A percentile compares a stretch with the other conserved stretches of the same genome.
phyloP scores from a whole-genome alignment of 1,139 yeast species.

The Suhomyces atakaporum region DNA sequence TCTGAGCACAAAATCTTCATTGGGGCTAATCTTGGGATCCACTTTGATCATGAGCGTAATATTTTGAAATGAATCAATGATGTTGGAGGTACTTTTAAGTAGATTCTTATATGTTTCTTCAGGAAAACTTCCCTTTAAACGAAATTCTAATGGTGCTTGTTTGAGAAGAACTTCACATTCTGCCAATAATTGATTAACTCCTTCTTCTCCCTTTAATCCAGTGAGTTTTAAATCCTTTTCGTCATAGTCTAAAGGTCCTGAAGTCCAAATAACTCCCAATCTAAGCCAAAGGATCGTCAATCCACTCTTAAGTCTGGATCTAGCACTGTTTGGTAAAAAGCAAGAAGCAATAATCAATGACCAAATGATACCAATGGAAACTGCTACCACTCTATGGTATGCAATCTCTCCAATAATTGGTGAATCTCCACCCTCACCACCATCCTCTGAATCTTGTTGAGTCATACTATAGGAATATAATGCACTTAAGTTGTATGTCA shows the following conservation, averaged over 20 bases:
- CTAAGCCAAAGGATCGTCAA: slow-evolving; percentile 73
- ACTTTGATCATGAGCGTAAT: slow-evolving; percentile 66
- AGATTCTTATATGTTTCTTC: slow-evolving; percentile 50
- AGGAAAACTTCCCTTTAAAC: slow-evolving; percentile 77
- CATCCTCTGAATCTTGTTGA: slow-evolving; percentile 61
- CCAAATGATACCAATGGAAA: slow-evolving; percentile 74
- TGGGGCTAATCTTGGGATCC: slow-evolving; percentile 54
- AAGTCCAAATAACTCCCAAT: slow-evolving; percentile 81
- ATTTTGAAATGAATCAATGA: slow-evolving; percentile 75
- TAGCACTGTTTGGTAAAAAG: slow-evolving; percentile 74
- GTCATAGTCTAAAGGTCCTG: slow-evolving; percentile 51
- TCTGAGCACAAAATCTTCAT: slow-evolving; percentile 58
- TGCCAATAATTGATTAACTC: slow-evolving; percentile 56
- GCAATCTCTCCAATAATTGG: slow-evolving; percentile 80
- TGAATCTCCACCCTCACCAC: slow-evolving; percentile 67
- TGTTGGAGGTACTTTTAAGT: slow-evolving; percentile 58
- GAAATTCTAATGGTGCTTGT: slow-evolving; percentile 75
- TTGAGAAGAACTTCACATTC: slow-evolving; percentile 62
- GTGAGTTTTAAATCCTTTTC: slow-evolving; percentile 27
- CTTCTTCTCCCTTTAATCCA: slow-evolving; percentile 57
- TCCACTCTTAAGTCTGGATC: slow-evolving; percentile 65
- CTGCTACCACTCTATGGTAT: slow-evolving; percentile 73
- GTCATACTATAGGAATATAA: slow-evolving; percentile 73
- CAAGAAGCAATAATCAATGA: slow-evolving; percentile 66
- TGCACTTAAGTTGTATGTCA: slow-evolving; percentile 79